Evolutionary conservation across 805 yeast genomes (phyloP), one percentile per base, ranked within the genome.

Genomic region (Wickerhamomyces queroliae): DNA sequence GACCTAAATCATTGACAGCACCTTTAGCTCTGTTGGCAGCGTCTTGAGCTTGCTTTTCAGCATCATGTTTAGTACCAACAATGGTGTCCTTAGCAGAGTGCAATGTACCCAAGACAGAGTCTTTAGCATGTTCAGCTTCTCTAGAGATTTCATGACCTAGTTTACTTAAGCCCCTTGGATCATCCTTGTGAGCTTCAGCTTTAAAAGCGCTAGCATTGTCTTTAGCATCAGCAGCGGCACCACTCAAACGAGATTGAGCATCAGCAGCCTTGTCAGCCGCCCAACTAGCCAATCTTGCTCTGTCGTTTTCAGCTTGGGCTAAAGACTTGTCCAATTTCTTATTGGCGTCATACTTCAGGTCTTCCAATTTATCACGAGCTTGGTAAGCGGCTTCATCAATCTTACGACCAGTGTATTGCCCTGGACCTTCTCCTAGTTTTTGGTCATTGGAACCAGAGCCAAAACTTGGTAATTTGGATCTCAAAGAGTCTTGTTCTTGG

Each of bases 331-430:
- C 53, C 15, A 53, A 30, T 36, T 40, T 42, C 42, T 48, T 49
- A 2, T 39, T 42, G 9, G 58, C 50, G 15, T 50, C 46, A 2
- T 40, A n/a, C 16, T 48, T 46, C 5, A 53, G 15, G 12, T 42
- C 52, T 3, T 40, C 19, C 6, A 49, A 24, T 26, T 38, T 45
- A 21, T 38, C 48, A 36, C 41, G 46, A 8, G 52, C 49, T 18
- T 38, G 27, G 15, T 18, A 17, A 12, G 48, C 49, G 25, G 50
- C 42, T 35, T 55, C 55, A 32, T 54, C 60, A 13, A 55, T 9
- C 32, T 52, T 43, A 27, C 55, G 56, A 13, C 60, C 60, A 25
- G 51, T 29, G 29, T 37, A 38, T 27, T 55, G 44, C 13, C 46
- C 58, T 18, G 47, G 23, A 4, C 54, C 53, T 26, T 46, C 52